A percentile compares a stretch with the other conserved stretches of the same genome.
Evolutionary conservation across 345 rosid genomes (phyloP).

Genomic region (Microcos paniculata): DNA sequence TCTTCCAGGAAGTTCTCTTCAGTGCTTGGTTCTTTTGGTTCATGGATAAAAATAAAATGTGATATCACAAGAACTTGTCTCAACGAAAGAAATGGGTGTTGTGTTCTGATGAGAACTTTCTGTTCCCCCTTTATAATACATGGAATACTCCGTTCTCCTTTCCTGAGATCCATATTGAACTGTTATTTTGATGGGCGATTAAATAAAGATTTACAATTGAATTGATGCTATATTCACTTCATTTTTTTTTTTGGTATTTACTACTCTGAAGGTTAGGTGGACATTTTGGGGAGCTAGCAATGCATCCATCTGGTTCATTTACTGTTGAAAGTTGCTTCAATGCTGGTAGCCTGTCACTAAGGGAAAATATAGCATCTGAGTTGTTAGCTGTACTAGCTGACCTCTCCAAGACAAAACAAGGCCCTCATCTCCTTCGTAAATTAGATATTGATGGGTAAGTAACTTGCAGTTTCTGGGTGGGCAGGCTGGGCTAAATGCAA

Average conservation of each 20-base stretch:
- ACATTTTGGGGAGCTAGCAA: constrained; percentile 78
- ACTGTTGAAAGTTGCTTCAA: constrained; percentile 80
- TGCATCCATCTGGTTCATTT: constrained; percentile 75
- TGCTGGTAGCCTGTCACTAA: constrained; percentile 63
- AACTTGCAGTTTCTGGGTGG: constrained; percentile 10
- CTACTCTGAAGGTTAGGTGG: constrained; percentile 58
- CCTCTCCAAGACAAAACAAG: constrained; percentile 77
- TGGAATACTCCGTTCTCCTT: neutral
- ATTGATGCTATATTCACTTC: neutral
- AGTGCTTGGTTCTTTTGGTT: constrained; percentile 2
- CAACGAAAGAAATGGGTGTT: neutral
- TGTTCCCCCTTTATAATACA: neutral
- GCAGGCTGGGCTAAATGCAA: neutral
- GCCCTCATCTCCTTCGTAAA: constrained; percentile 74
- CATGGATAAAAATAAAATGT: neutral
- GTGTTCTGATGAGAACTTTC: neutral
- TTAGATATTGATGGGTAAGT: constrained; percentile 81
- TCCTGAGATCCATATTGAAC: neutral
- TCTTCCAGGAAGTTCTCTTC: neutral
- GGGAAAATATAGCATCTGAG: constrained; percentile 76
- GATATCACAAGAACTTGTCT: neutral
- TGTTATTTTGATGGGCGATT: neutral
- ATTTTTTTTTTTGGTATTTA: constrained; percentile 3
- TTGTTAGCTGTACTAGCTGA: constrained; percentile 55
- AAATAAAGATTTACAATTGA: neutral